Conservation (phyloP, 2,329 filamentous ascomycete species). For the Diaporthe citriasiana region DNA sequence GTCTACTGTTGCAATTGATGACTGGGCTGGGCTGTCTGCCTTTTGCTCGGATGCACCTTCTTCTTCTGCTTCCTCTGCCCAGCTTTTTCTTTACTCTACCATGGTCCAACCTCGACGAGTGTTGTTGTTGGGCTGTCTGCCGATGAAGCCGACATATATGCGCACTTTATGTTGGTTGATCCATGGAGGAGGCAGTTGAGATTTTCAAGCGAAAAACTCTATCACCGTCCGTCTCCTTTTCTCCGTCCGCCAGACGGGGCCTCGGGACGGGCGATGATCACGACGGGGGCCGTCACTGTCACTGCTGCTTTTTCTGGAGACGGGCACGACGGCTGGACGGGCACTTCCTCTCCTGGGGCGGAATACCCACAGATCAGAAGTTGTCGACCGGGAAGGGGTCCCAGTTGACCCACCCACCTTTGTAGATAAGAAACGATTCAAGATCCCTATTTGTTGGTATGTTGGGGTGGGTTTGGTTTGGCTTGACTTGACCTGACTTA, state of each 20-base stretch:
- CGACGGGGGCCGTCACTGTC: constrained; percentile 17
- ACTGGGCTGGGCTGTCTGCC: background rate
- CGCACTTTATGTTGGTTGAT: background rate
- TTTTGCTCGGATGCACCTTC: constrained; percentile 15
- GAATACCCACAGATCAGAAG: constrained; percentile 16
- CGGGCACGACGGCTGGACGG: constrained; percentile 6
- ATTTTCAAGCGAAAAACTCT: constrained; percentile 31
- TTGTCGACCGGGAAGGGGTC: background rate
- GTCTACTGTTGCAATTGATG: background rate
- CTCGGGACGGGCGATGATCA: constrained; percentile 28
- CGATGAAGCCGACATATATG: background rate
- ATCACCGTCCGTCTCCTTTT: background rate
- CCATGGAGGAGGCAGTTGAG: constrained; percentile 5
- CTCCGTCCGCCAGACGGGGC: background rate
- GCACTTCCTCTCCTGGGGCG: constrained; percentile 22
- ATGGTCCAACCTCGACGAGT: background rate
- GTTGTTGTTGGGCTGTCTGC: background rate
- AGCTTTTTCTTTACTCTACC: background rate
- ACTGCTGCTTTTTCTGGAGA: constrained; percentile 22
- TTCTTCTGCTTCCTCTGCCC: background rate
- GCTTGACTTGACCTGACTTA: constrained; percentile 5
- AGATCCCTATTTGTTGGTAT: constrained; percentile 21
- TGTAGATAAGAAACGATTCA: constrained; percentile 20
- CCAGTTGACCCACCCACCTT: background rate
- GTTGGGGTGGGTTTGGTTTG: background rate